phyloP scores from a whole-genome alignment of 2,329 filamentous ascomycete genomes.

The Fusarium liriodendri region DNA sequence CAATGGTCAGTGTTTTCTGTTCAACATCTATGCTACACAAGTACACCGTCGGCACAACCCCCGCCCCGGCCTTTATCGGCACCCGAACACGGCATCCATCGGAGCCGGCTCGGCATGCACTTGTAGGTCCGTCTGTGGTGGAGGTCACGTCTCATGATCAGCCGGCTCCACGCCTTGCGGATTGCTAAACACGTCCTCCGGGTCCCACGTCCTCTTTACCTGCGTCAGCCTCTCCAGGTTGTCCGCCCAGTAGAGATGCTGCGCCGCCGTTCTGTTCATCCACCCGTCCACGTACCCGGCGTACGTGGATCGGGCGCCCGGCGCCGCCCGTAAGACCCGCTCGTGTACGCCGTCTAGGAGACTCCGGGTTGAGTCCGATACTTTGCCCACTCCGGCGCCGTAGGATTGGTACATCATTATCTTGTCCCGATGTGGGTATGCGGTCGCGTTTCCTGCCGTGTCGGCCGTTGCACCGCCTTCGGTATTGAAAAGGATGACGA shows the following conservation, averaged over 20 bases:
- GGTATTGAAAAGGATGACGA: constrained; percentile 73
- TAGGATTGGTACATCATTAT: constrained; percentile 74
- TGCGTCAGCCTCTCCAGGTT: constrained; percentile 48
- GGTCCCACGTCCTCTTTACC: constrained; percentile 52
- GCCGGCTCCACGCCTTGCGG: constrained; percentile 47
- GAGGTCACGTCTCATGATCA: constrained; percentile 9
- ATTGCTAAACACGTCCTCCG: constrained; percentile 53
- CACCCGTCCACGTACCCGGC: constrained; percentile 71
- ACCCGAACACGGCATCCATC: constrained; percentile 17
- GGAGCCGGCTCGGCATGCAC: constrained; percentile 9
- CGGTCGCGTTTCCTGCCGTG: constrained; percentile 64
- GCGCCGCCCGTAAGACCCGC: constrained; percentile 47
- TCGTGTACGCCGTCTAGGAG: constrained; percentile 66
- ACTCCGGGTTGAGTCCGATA: constrained; percentile 58
- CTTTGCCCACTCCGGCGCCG: constrained; percentile 60
- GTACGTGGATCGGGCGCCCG: constrained; percentile 62
- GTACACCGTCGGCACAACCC: not conserved
- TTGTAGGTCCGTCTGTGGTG: not conserved
- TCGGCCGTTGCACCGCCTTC: constrained; percentile 71
- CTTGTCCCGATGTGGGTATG: constrained; percentile 73
- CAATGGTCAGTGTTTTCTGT: not conserved
- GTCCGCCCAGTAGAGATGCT: constrained; percentile 52
- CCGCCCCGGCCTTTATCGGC: constrained; percentile 27
- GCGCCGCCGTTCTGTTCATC: constrained; percentile 52
- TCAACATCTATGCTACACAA: not conserved